These are phyloP conservation scores for Abelmoschus esculentus DNA, from an alignment of 345 rosid genomes.

Conservation along the genomic window DNA sequence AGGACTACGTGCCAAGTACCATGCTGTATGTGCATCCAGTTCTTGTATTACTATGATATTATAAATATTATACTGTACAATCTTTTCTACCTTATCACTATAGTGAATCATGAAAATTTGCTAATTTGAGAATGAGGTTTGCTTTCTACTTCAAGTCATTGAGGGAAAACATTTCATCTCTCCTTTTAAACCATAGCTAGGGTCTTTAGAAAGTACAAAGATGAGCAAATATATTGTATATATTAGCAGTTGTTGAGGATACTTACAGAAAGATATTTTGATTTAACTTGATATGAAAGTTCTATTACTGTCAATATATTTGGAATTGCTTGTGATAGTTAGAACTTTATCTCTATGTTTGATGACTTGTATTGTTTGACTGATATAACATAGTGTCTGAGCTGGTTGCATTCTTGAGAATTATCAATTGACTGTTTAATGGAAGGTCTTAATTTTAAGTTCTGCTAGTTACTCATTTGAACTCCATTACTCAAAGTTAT, in stretches of 20 bases:
- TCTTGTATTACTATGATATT: too few relatives aligned
- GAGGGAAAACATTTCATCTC: too few relatives aligned
- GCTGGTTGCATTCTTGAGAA: background rate
- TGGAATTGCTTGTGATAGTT: background rate
- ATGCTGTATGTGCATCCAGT: slow-evolving; percentile 48
- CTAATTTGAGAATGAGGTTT: too few relatives aligned
- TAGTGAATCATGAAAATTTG: too few relatives aligned
- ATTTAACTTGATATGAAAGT: background rate
- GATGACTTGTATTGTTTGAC: too few relatives aligned
- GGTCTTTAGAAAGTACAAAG: background rate
- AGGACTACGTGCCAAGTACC: slow-evolving; percentile 78
- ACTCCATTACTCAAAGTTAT: background rate
- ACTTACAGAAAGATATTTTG: background rate
- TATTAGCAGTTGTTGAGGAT: background rate
- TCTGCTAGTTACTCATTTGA: background rate
- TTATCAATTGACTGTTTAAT: background rate
- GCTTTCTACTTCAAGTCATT: too few relatives aligned
- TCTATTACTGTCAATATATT: background rate
- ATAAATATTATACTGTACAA: too few relatives aligned
- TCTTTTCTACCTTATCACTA: too few relatives aligned
- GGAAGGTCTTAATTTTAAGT: background rate
- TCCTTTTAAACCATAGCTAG: background rate
- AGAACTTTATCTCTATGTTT: background rate
- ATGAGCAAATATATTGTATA: background rate
- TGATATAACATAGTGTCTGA: background rate